Conservation (phyloP, 805 yeast genomes). For the Pichia nanzhaoensis region DNA sequence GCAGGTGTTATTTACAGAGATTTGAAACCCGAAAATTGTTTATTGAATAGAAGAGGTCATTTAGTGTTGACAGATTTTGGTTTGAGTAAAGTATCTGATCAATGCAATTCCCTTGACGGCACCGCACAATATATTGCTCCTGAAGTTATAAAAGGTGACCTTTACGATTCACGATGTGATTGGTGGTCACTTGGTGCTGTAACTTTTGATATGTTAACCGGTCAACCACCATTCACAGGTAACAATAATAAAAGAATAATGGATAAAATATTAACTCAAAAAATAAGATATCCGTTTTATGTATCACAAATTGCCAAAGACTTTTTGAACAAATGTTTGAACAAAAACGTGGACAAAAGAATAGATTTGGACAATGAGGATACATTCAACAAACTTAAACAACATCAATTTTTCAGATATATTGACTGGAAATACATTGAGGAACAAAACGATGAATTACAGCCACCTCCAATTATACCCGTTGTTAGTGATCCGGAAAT, state of each 20-base stretch:
- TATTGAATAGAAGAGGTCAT: slow-evolving; percentile 72
- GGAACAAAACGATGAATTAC: slow-evolving; percentile 37
- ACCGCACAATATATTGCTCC: slow-evolving; percentile 90
- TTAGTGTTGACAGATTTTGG: slow-evolving; percentile 84
- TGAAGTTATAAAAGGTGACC: slow-evolving; percentile 70
- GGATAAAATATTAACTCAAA: slow-evolving; percentile 66
- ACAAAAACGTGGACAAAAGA: slow-evolving; percentile 65
- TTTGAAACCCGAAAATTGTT: slow-evolving; percentile 83
- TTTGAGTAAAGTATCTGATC: slow-evolving; percentile 44
- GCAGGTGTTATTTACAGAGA: slow-evolving; percentile 84
- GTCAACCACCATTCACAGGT: slow-evolving; percentile 86
- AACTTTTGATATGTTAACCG: slow-evolving; percentile 71
- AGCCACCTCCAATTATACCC: slow-evolving; percentile 85
- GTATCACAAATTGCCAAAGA: slow-evolving; percentile 78
- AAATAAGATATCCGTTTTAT: slow-evolving; percentile 64
- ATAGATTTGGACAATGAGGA: slow-evolving; percentile 45
- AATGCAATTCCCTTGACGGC: slow-evolving; percentile 57
- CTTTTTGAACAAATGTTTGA: slow-evolving; percentile 53
- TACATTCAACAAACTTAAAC: slow-evolving; percentile 42
- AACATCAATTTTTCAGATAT: slow-evolving; percentile 71
- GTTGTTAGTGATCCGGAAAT: slow-evolving; percentile 70
- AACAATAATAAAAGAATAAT: slow-evolving; percentile 67
- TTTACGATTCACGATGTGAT: slow-evolving; percentile 74
- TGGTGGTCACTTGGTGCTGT: slow-evolving; percentile 93
- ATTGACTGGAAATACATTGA: slow-evolving; percentile 61